Evolutionary conservation across 345 rosid species (phyloP).

Genomic region (Acer negundo): DNA sequence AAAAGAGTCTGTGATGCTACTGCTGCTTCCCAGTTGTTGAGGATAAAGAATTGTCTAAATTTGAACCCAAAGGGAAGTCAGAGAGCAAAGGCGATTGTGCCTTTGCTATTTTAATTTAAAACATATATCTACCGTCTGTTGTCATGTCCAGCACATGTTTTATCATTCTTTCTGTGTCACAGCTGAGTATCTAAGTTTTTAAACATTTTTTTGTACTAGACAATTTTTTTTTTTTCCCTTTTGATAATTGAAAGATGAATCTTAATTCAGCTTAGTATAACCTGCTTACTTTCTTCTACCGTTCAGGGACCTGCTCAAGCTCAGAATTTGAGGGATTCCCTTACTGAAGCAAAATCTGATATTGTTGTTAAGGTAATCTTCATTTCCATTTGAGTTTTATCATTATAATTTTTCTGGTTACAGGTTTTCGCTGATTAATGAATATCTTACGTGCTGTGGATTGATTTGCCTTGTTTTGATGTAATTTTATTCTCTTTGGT

Average conservation of each 20-base stretch:
- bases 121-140: background rate
- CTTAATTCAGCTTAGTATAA: background rate
- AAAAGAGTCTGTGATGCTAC: too few species aligned
- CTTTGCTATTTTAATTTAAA: too few species aligned
- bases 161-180: background rate
- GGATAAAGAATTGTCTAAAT: too few species aligned
- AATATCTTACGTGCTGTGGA: background rate
- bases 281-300: background rate
- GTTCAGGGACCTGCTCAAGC: slow-evolving; percentile 95
- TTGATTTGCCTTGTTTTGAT: background rate
- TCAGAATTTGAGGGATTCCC: slow-evolving; percentile 90
- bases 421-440: background rate
- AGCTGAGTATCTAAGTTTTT: too few species aligned
- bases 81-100: too few species aligned
- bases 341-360: slow-evolving; percentile 79
- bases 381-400: background rate
- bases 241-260: background rate
- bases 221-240: background rate
- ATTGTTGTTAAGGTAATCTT: slow-evolving; percentile 71
- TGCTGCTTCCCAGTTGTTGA: too few species aligned
- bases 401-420: background rate
- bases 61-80: too few species aligned
- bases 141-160: background rate
- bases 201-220: background rate
- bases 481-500: background rate